Conservation (phyloP, 441 rosid genomes). For the Hura crepitans region DNA sequence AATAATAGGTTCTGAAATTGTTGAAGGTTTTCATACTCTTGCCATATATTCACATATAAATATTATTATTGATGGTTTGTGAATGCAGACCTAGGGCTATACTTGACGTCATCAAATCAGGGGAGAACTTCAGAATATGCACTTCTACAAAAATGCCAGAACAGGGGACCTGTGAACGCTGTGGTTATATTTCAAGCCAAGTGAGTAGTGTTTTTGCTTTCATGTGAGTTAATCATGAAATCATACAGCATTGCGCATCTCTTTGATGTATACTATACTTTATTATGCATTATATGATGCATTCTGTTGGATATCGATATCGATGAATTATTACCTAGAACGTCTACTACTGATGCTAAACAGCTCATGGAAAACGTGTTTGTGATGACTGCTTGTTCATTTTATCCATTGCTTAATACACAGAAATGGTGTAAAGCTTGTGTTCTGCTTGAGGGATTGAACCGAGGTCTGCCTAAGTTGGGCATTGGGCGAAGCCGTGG, state of each 20-base stretch:
- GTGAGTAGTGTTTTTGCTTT: conserved; percentile 35
- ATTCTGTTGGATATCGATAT: not conserved
- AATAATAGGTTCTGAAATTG: not conserved
- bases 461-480: conserved; percentile 81
- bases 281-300: not conserved
- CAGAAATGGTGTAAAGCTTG: conserved; percentile 98
- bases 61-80: conserved; percentile 5
- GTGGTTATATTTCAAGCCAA: conserved; percentile 98
- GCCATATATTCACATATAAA: not conserved
- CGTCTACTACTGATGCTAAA: not conserved
- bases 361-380: not conserved
- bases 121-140: conserved; percentile 82
- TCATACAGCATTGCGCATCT: not conserved
- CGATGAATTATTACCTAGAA: not conserved
- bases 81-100: conserved; percentile 76
- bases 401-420: conserved; percentile 4
- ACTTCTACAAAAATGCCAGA: conserved; percentile 88
- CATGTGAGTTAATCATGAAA: not conserved
- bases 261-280: not conserved
- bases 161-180: conserved; percentile 88
- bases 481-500: conserved; percentile 71
- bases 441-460: conserved; percentile 79
- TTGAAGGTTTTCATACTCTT: not conserved
- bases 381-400: not conserved
- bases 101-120: conserved; percentile 77